These are phyloP conservation scores for Ophiostoma sp. DNA, from an alignment of 2,329 filamentous ascomycete species.

Conservation along the genomic window DNA sequence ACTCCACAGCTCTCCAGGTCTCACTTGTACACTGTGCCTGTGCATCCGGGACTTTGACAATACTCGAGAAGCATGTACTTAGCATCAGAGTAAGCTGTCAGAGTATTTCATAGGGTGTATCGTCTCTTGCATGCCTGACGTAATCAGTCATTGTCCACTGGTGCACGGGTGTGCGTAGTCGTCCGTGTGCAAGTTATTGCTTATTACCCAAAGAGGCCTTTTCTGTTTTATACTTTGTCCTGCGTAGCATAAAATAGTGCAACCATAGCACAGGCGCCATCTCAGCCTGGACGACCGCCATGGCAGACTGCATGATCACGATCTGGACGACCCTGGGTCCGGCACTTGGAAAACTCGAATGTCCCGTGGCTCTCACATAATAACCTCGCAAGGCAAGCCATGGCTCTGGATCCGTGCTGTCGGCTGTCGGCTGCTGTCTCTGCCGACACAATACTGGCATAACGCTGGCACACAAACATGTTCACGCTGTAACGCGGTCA, in stretches of 20 bases:
- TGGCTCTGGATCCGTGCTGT: not conserved
- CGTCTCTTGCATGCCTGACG: not conserved
- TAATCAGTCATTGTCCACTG: not conserved
- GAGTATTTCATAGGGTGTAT: not conserved
- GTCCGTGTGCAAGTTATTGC: not conserved
- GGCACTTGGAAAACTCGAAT: not conserved
- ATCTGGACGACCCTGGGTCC: not conserved
- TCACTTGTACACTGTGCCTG: not conserved
- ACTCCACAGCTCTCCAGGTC: not conserved
- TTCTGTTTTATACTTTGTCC: not conserved
- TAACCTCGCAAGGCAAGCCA: not conserved
- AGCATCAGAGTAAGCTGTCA: not conserved
- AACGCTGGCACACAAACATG: not conserved
- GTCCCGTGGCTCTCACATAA: not conserved
- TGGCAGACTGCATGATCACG: slow-evolving; percentile 1
- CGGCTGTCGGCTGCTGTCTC: not conserved
- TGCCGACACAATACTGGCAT: not conserved
- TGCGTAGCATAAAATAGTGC: not conserved
- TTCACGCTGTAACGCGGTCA: not conserved
- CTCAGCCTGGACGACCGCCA: not conserved
- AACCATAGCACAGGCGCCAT: not conserved
- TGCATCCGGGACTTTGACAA: not conserved
- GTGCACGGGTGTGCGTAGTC: not conserved
- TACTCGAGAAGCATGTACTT: not conserved
- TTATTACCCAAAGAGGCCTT: not conserved